Conservation (phyloP, 1,284 basidiomycete species). For the Fomitopsis palustris region DNA sequence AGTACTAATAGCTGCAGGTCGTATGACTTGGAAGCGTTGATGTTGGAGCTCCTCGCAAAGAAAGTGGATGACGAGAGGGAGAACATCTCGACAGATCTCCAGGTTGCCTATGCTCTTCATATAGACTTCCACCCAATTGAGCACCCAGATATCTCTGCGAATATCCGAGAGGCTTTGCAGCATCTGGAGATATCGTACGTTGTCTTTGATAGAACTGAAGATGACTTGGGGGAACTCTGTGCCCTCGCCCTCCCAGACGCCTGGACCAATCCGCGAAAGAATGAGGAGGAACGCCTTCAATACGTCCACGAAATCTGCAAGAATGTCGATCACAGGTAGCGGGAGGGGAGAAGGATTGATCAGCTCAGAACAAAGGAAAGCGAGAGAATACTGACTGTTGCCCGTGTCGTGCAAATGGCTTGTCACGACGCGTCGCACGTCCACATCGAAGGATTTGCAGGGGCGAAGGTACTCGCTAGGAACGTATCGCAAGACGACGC, state of each 20-base stretch:
- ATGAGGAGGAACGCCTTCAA: slow-evolving; percentile 57
- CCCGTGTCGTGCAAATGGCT: slow-evolving; percentile 62
- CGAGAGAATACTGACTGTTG: slow-evolving; percentile 40
- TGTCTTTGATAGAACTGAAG: slow-evolving; percentile 82
- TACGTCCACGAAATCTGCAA: slow-evolving; percentile 61
- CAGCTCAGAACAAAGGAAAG: slow-evolving; percentile 8
- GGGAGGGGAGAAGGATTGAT: neutral
- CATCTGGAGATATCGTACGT: slow-evolving; percentile 53
- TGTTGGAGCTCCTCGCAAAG: slow-evolving; percentile 79
- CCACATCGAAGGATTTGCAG: slow-evolving; percentile 32
- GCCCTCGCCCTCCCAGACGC: slow-evolving; percentile 66
- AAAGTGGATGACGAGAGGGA: slow-evolving; percentile 68
- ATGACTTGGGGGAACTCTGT: slow-evolving; percentile 70
- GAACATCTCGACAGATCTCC: slow-evolving; percentile 56
- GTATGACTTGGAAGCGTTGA: slow-evolving; percentile 55
- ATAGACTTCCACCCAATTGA: slow-evolving; percentile 33
- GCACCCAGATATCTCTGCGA: slow-evolving; percentile 22
- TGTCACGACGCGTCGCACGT: slow-evolving; percentile 50
- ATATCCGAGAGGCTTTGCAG: slow-evolving; percentile 33
- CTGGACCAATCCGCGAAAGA: slow-evolving; percentile 46
- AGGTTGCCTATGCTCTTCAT: slow-evolving; percentile 50
- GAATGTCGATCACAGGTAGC: neutral
- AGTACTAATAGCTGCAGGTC: slow-evolving; percentile 55
- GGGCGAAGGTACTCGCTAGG: slow-evolving; percentile 43
- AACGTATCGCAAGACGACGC: slow-evolving; percentile 46